phyloP scores from a whole-genome alignment of 108 stramenopile species.

The Fragilariopsis cylindrus region DNA sequence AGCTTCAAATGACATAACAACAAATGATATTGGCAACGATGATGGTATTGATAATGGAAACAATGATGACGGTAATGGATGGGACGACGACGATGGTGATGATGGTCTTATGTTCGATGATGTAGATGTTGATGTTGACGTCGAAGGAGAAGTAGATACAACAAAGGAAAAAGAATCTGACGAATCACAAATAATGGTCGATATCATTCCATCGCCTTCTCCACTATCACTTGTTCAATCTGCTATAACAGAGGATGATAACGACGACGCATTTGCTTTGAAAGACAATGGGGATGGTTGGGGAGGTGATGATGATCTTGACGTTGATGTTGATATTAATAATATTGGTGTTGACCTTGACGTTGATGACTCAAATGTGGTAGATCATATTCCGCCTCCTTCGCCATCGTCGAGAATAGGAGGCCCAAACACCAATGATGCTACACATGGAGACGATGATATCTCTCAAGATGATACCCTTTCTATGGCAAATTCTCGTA shows the following conservation, averaged over 20 bases:
- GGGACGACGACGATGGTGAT: constrained; percentile 8
- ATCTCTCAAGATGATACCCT: constrained; percentile 38
- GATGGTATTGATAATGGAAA: not conserved
- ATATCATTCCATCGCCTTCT: not conserved
- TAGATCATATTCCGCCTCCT: constrained; percentile 35
- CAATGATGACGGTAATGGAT: constrained; percentile 3
- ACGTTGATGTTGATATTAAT: not conserved
- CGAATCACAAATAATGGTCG: constrained; percentile 1
- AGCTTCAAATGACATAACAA: not conserved
- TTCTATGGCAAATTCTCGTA: constrained; percentile 28
- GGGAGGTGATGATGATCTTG: constrained; percentile 20
- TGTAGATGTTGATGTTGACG: constrained; percentile 3
- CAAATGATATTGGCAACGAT: not conserved
- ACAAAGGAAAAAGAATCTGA: not conserved
- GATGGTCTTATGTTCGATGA: not conserved
- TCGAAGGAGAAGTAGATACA: not conserved
- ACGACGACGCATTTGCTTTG: not conserved
- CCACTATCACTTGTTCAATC: constrained; percentile 8
- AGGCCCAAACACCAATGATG: not conserved
- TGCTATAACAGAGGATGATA: not conserved
- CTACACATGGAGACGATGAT: constrained; percentile 28
- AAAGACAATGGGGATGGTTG: constrained; percentile 12
- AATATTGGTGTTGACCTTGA: not conserved
- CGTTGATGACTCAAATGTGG: not conserved
- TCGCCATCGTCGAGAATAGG: constrained; percentile 4